These are phyloP conservation scores for Venturia asperata DNA, from an alignment of 2,329 filamentous ascomycete species.

Conservation along the genomic window DNA sequence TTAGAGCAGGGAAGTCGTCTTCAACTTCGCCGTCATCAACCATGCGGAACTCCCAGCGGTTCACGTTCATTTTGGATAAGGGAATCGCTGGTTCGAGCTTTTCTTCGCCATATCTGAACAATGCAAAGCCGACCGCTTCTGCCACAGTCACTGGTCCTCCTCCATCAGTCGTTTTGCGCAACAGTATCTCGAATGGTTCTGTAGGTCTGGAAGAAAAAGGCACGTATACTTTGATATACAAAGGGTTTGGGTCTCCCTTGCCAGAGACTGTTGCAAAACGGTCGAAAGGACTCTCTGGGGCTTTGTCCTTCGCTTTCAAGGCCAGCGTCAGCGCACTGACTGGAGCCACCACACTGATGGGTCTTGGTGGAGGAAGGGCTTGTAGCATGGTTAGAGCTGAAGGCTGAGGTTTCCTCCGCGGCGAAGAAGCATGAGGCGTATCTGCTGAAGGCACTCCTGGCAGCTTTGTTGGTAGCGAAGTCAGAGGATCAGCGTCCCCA, in stretches of 20 bases:
- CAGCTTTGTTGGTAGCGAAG: constrained; percentile 41
- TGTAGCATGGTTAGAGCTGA: constrained; percentile 49
- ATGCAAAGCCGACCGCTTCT: constrained; percentile 71
- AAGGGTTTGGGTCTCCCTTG: constrained; percentile 68
- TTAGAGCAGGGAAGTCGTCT: constrained; percentile 74
- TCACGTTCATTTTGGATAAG: constrained; percentile 63
- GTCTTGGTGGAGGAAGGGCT: constrained; percentile 63
- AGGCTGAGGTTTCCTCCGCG: constrained; percentile 47
- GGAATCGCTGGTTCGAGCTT: constrained; percentile 61
- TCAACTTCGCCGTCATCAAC: constrained; percentile 79
- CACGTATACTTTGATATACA: constrained; percentile 70
- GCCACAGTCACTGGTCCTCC: constrained; percentile 65
- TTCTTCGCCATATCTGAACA: constrained; percentile 74
- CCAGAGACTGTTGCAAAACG: constrained; percentile 69
- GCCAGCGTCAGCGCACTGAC: constrained; percentile 65
- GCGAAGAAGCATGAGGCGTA: constrained; percentile 46
- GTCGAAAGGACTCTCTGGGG: constrained; percentile 65
- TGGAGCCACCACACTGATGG: constrained; percentile 63
- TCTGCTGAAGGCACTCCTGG: constrained; percentile 39
- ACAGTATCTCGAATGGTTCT: constrained; percentile 63
- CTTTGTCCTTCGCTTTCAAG: constrained; percentile 64
- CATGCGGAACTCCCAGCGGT: constrained; percentile 77
- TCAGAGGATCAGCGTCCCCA: constrained; percentile 52
- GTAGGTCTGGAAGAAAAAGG: constrained; percentile 60
- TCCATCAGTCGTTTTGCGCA: constrained; percentile 62